Base-by-base conservation (phyloP, 805 yeast species). In the Danielozyma ontarioensis region DNA sequence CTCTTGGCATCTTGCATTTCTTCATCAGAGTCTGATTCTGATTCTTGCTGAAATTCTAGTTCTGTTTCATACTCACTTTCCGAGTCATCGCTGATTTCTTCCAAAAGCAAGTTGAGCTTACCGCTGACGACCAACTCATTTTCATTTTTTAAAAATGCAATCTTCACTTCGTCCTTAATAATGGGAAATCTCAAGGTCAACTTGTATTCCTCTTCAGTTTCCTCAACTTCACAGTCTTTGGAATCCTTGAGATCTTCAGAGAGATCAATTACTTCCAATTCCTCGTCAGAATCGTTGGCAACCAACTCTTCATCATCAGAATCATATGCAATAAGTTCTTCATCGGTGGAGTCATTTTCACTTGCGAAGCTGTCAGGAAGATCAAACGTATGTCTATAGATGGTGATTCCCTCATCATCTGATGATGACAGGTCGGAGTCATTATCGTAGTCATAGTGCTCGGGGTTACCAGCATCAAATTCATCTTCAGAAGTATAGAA, bases 71-170 rank as follows among this genome's bases (percentile, higher is more conserved):
- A 5, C 29, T 27, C 21, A 7, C 5, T 4, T 15, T 17, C 29
- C 4, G 29, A 6, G 29, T 40, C 51, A 25, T 53, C 59, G 33
- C 36, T 31, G 27, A 48, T 57, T 25, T 45, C 40, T 17, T 46
- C 42, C 17, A 44, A 53, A 12, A 40, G 46, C 35, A 60, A 57
- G 48, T 59, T 53, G 42, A 61, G 56, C 46, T 60, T 64, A 30
- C 72, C 72, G 28, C 43, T 55, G 37, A 66, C 51, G 22, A 62
- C 51, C 39, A 67, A 61, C 49, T 65, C 68, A 37, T 66, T 67
- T 40, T 62, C 64, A 29, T 48, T 45, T 46, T 64, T 66, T 42
- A 55, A 48, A 47, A 63, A 66, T 35, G 59, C 59, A 32, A 66
- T 49, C 35, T 59, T 62, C 41, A 63, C 50, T 45, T 62, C 69